Evolutionary conservation across 1,284 basidiomycete genomes (phyloP).

Genomic region (Microbotryum lychnidis-dioicae): DNA sequence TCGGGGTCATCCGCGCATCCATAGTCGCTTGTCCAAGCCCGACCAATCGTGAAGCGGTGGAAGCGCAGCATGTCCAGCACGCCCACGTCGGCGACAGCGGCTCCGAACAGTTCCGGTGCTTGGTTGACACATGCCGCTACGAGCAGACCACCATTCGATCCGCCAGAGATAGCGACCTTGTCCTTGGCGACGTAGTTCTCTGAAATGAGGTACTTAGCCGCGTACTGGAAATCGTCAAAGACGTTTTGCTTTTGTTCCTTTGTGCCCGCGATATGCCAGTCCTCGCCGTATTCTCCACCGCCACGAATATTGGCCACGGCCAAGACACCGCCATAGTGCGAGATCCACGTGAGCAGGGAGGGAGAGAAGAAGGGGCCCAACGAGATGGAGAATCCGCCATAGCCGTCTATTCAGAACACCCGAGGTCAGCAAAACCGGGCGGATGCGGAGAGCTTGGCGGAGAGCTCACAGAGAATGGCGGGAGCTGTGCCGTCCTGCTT

Average conservation of each 20-base stretch:
- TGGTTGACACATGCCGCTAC: slow-evolving; percentile 72
- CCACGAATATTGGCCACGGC: slow-evolving; percentile 54
- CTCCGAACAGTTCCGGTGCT: slow-evolving; percentile 67
- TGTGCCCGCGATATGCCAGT: slow-evolving; percentile 64
- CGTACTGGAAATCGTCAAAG: slow-evolving; percentile 42
- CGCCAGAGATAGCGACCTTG: slow-evolving; percentile 64
- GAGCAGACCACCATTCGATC: slow-evolving; percentile 68
- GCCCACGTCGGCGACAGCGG: slow-evolving; percentile 66
- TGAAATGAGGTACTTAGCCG: slow-evolving; percentile 65
- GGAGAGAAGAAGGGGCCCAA: slow-evolving; percentile 27
- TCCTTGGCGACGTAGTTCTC: slow-evolving; percentile 61
- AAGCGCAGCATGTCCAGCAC: slow-evolving; percentile 74
- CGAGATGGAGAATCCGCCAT: slow-evolving; percentile 66
- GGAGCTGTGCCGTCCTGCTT: slow-evolving; percentile 64
- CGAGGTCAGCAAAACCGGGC: no score
- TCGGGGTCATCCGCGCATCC: slow-evolving; percentile 37
- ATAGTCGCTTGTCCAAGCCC: slow-evolving; percentile 55
- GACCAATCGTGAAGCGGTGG: slow-evolving; percentile 63
- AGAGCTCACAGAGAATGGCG: slow-evolving; percentile 52
- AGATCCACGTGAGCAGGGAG: slow-evolving; percentile 63
- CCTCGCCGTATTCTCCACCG: slow-evolving; percentile 66
- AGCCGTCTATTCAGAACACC: slow-evolving; percentile 48
- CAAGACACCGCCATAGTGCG: slow-evolving; percentile 63
- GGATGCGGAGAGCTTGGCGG: no score
- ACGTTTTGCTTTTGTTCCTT: slow-evolving; percentile 57